Percentiles rank a stretch among this genome's conserved stretches.
Evolutionary conservation across 1,139 yeast genomes (phyloP).

Genomic region (Pneumocystis oryctolagi): DNA sequence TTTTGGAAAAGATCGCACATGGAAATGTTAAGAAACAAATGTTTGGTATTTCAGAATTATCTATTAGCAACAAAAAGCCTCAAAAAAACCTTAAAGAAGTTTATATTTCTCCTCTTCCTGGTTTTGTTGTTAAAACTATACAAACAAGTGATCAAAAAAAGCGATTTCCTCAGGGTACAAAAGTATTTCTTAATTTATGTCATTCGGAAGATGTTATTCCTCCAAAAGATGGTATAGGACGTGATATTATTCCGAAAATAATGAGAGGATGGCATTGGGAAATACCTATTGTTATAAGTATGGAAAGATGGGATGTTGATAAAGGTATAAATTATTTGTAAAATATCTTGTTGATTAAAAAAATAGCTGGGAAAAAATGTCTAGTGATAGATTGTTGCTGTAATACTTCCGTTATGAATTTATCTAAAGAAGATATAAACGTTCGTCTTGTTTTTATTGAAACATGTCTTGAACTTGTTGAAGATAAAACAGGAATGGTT

Average conservation of each 20-base stretch:
- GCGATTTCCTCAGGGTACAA: constrained; percentile 10
- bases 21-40: background rate
- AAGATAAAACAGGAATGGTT: constrained; percentile 5
- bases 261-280: constrained; percentile 6
- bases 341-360: background rate
- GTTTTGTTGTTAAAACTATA: constrained; percentile 12
- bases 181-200: constrained; percentile 15
- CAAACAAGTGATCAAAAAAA: constrained; percentile 3
- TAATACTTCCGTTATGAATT: constrained; percentile 5
- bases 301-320: constrained; percentile 6
- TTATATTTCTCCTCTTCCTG: constrained; percentile 11
- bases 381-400: constrained; percentile 10
- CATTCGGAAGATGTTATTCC: constrained; percentile 10
- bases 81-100: background rate
- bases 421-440: constrained; percentile 6
- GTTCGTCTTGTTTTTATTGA: constrained; percentile 9
- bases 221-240: constrained; percentile 4
- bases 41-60: background rate
- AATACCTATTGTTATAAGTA: constrained; percentile 9
- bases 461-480: constrained; percentile 10
- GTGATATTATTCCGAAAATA: background rate
- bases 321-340: constrained; percentile 3
- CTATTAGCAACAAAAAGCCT: background rate
- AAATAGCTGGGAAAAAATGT: constrained; percentile 8
- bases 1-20: background rate